Base-by-base conservation (phyloP, 2,329 filamentous ascomycete genomes). In the Hyphodiscus sp. region DNA sequence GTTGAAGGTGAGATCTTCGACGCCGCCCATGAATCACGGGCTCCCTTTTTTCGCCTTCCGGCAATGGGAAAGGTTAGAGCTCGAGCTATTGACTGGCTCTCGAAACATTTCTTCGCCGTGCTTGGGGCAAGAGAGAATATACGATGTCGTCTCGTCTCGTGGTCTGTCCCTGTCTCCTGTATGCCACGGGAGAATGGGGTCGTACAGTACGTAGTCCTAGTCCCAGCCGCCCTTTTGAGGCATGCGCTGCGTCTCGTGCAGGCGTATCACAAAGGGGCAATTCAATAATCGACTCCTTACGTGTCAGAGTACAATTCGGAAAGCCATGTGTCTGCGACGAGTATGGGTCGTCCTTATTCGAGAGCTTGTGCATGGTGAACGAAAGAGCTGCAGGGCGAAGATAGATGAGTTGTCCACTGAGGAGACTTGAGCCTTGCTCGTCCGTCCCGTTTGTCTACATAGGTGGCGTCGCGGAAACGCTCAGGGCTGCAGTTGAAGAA, bases 251-350 rank as follows among this genome's bases (percentile, higher is more conserved):
- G 11, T 38, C 33, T 38, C 33, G 33, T 38, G 33, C 4, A 38
- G 11, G 33, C 3, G 50, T 30, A 15, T 30, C 48, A 13, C 26
- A 41, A 19, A 26, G 11, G 33, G 33, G 13, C 33, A 15, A 6
- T 38, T 38, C 33, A 38, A 38, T 38, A 38, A 38, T 6, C 13
- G 16, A n/a, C 33, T 38, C 49, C 43, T 47, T 59, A 61, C 59
- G 59, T 61, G 59, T 61, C 59, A 58, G 41, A 41, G 46, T 57
- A 49, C 53, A 61, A 61, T 57, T 61, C 54, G 58, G 51, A 59
- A 54, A 38, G 49, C 33, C 41, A 46, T 20, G 18, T 20, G 41
- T 16, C 23, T n/a, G 30, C 33, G 15, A 45, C 51, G 41, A 26
- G 29, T 38, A 30, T 20, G 48, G 41, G 42, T 45, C 50, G 52